A percentile compares a stretch with the other conserved stretches of the same genome.
These are phyloP conservation scores for Hypoxylon sp. DNA, from an alignment of 2,329 filamentous ascomycete species.

Conservation along the genomic window DNA sequence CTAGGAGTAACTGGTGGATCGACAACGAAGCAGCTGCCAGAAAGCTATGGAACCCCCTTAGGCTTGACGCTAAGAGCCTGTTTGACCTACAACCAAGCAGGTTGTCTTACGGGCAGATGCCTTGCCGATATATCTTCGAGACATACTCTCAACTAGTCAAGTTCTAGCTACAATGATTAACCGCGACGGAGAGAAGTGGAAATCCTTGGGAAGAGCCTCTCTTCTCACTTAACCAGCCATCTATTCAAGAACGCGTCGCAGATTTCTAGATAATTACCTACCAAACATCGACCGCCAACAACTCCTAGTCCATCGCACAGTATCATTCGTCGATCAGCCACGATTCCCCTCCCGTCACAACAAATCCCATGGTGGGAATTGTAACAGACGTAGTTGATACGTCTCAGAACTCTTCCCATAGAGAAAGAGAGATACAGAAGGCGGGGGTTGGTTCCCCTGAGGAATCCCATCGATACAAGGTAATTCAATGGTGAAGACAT, in stretches of 20 bases:
- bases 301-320: no score
- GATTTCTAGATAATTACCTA: no score
- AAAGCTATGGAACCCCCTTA: no score
- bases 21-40: no score
- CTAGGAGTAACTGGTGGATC: no score
- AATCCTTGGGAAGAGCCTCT: background rate
- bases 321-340: no score
- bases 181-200: background rate
- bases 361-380: no score
- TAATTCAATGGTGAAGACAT: background rate
- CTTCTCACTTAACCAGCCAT: background rate
- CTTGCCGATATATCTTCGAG: slow-evolving; percentile 47
- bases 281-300: no score
- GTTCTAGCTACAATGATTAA: slow-evolving; percentile 21
- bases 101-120: slow-evolving; percentile 32
- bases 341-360: no score
- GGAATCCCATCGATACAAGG: background rate
- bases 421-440: background rate
- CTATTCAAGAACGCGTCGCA: background rate
- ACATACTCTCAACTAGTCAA: slow-evolving; percentile 35
- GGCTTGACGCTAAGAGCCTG: no score
- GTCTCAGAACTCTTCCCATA: no score
- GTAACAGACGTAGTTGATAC: no score
- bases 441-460: background rate
- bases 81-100: slow-evolving; percentile 30